Evolutionary conservation across 306 rosid genomes (phyloP).

Genomic region (Rosa chinensis): DNA sequence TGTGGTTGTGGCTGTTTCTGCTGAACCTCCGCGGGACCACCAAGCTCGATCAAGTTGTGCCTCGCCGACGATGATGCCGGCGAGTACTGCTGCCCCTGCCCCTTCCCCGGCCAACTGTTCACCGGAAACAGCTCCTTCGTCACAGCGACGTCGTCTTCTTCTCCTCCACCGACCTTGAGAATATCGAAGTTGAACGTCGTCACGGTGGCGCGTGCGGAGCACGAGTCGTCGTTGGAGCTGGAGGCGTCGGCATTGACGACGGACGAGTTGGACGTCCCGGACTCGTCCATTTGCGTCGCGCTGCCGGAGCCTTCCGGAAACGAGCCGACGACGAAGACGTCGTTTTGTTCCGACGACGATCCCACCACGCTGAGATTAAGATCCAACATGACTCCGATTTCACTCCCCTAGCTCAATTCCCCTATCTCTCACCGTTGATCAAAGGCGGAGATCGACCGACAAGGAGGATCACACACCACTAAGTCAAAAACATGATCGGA

Average conservation of each 20-base stretch:
- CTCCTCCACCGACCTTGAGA: slow-evolving; percentile 54
- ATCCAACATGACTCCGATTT: slow-evolving; percentile 60
- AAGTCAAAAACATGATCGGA: slow-evolving; percentile 26
- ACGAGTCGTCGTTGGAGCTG: slow-evolving; percentile 80
- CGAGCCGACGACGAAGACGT: slow-evolving; percentile 24
- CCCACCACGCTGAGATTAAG: slow-evolving; percentile 74
- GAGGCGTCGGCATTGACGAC: slow-evolving; percentile 92
- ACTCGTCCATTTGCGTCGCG: slow-evolving; percentile 72
- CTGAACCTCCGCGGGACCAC: slow-evolving; percentile 49
- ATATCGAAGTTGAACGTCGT: slow-evolving; percentile 85
- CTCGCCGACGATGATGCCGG: slow-evolving; percentile 38
- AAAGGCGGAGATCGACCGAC: slow-evolving; percentile 22
- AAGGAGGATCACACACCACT: slow-evolving; percentile 16
- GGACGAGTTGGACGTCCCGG: slow-evolving; percentile 94
- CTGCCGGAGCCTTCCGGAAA: slow-evolving; percentile 54
- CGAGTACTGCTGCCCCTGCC: slow-evolving; percentile 48
- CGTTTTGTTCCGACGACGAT: slow-evolving; percentile 43
- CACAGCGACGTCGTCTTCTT: slow-evolving; percentile 23
- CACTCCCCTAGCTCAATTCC: slow-evolving; percentile 10
- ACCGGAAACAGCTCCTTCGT: slow-evolving; percentile 78
- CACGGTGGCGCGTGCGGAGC: slow-evolving; percentile 72
- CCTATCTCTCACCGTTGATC: slow-evolving; percentile 15
- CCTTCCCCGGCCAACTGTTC: slow-evolving; percentile 54
- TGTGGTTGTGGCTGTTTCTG: slow-evolving; percentile 22
- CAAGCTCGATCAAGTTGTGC: slow-evolving; percentile 68